These are phyloP conservation scores for Chlorella sorokiniana DNA, from an alignment of 139 green algal species.

Conservation along the genomic window DNA sequence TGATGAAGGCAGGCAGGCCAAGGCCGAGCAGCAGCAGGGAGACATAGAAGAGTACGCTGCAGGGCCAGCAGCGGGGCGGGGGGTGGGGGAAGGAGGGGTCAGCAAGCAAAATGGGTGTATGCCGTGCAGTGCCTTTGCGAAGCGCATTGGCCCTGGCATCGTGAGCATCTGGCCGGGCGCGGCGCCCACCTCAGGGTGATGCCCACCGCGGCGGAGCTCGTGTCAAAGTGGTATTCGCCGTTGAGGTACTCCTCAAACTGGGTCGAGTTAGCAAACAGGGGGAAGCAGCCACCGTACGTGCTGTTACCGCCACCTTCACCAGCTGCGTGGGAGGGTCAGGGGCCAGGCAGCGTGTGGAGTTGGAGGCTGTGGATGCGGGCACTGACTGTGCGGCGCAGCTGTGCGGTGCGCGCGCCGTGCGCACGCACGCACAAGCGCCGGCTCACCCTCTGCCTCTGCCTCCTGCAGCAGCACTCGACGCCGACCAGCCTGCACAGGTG, in stretches of 20 bases:
- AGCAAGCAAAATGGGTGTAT: neutral
- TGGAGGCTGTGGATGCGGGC: neutral
- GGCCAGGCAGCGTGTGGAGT: neutral
- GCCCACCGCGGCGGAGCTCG: slow-evolving; percentile 1
- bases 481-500: neutral
- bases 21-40: slow-evolving; percentile 15
- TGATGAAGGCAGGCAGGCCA: slow-evolving; percentile 2
- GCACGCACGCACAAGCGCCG: no score
- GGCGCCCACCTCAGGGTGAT: neutral
- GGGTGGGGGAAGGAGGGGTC: neutral
- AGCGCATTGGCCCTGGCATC: no score
- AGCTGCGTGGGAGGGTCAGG: neutral
- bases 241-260: slow-evolving; percentile 26
- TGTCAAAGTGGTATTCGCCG: slow-evolving; percentile 3
- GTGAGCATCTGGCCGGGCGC: neutral
- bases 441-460: slow-evolving; percentile 10
- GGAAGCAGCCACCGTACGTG: slow-evolving; percentile 29
- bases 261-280: neutral
- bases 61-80: no score
- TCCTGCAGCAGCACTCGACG: slow-evolving; percentile 30
- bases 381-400: no score
- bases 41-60: slow-evolving; percentile 5
- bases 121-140: neutral
- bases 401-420: no score
- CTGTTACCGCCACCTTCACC: neutral